These are phyloP conservation scores for Dalbergia oliveri DNA, from an alignment of 306 rosid species.

Conservation along the genomic window DNA sequence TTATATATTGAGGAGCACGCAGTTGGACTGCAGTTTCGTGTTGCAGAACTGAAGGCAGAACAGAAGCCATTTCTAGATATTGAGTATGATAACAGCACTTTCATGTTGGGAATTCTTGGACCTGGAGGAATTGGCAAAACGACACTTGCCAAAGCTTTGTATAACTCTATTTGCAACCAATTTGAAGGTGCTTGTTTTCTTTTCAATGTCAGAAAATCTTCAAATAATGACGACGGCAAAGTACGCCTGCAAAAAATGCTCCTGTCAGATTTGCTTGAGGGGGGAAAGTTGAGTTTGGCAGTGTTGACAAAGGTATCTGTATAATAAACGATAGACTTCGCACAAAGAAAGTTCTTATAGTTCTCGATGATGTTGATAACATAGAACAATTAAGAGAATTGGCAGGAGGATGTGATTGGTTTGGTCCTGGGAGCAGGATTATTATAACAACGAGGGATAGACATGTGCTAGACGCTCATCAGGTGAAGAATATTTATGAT, in stretches of 20 bases:
- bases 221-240: background rate
- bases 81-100: background rate
- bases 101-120: background rate
- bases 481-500: background rate
- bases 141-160: background rate
- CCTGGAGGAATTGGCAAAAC: constrained; percentile 6
- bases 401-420: background rate
- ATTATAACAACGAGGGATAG: constrained; percentile 1
- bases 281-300: background rate
- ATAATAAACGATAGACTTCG: background rate
- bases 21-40: background rate
- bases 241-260: background rate
- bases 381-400: background rate
- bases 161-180: background rate
- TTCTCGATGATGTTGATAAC: background rate
- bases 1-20: background rate
- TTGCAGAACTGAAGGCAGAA: background rate
- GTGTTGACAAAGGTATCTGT: background rate
- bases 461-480: background rate
- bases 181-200: background rate
- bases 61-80: background rate
- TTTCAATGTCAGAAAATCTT: background rate
- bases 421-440: background rate
- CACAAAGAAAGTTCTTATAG: background rate
- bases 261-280: background rate